Conservation (phyloP, 2,329 filamentous ascomycete genomes). For the Pleoardoris graminearum region DNA sequence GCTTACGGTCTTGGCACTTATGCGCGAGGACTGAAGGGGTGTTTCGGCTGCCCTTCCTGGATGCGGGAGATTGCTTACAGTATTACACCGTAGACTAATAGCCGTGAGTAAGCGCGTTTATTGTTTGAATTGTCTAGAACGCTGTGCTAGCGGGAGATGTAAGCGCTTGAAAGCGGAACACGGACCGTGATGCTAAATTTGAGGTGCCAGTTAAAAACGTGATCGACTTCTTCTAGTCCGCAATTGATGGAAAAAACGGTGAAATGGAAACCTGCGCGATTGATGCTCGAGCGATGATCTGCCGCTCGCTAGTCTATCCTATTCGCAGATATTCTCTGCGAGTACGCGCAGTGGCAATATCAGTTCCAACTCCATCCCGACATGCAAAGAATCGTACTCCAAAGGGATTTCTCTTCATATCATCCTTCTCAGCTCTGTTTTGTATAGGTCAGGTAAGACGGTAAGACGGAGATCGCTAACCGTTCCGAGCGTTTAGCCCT, state of each 20-base stretch:
- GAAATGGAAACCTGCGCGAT: neutral
- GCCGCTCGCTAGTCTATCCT: neutral
- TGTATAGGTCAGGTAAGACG: too few species aligned
- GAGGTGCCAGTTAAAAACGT: neutral
- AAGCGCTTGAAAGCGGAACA: neutral
- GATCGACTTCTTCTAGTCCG: too few species aligned
- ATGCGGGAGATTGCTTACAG: neutral
- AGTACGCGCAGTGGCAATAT: neutral
- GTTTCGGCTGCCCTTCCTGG: neutral
- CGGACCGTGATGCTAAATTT: neutral
- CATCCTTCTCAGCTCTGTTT: too few species aligned
- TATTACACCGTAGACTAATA: too few species aligned
- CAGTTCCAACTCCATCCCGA: neutral
- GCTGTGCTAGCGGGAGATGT: neutral
- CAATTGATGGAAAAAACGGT: neutral
- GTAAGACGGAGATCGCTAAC: neutral
- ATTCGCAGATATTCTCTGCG: neutral
- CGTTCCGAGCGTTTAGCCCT: neutral
- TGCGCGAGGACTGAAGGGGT: neutral
- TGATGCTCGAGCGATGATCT: neutral
- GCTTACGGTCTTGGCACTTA: slow-evolving; percentile 3
- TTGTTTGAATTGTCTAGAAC: neutral
- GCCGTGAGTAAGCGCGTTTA: neutral
- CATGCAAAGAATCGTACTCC: neutral
- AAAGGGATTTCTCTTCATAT: too few species aligned